Evolutionary conservation across 202 grass and related monocot genomes (phyloP).

Genomic region (Panicum virgatum): DNA sequence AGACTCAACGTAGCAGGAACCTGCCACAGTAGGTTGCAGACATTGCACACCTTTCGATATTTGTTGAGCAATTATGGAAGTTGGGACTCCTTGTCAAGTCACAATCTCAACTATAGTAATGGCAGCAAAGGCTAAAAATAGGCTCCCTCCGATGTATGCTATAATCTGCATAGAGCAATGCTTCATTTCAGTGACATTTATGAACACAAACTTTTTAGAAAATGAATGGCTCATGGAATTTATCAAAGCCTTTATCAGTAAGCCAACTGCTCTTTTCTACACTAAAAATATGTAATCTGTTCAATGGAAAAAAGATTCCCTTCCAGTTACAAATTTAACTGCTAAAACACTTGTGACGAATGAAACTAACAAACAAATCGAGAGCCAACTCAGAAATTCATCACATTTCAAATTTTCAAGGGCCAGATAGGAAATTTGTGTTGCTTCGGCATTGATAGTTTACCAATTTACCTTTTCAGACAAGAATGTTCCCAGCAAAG

Average conservation of each 20-base stretch:
- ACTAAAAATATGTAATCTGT: neutral
- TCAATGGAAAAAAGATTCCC: neutral
- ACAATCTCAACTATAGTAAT: conserved; percentile 87
- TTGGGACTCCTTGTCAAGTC: conserved; percentile 44
- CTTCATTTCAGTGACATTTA: conserved; percentile 12
- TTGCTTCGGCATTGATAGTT: neutral
- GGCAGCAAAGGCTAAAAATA: conserved; percentile 90
- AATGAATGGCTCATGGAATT: conserved; percentile 16
- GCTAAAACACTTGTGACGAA: too few species aligned
- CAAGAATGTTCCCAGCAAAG: conserved; percentile 87
- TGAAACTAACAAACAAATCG: too few species aligned
- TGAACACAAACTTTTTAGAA: neutral
- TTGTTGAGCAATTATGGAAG: conserved; percentile 23
- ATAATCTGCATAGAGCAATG: conserved; percentile 60
- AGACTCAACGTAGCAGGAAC: neutral
- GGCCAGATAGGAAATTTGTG: neutral
- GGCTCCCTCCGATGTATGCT: conserved; percentile 88
- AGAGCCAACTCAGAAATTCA: neutral
- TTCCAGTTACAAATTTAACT: too few species aligned
- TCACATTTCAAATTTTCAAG: neutral
- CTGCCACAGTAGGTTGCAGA: neutral
- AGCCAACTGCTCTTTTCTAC: neutral
- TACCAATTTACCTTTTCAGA: conserved; percentile 81
- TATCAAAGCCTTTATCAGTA: neutral
- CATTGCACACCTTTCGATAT: conserved; percentile 26